phyloP scores from a whole-genome alignment of 2,329 filamentous ascomycete species.

The Dryadomyces quercus-mongolicae region DNA sequence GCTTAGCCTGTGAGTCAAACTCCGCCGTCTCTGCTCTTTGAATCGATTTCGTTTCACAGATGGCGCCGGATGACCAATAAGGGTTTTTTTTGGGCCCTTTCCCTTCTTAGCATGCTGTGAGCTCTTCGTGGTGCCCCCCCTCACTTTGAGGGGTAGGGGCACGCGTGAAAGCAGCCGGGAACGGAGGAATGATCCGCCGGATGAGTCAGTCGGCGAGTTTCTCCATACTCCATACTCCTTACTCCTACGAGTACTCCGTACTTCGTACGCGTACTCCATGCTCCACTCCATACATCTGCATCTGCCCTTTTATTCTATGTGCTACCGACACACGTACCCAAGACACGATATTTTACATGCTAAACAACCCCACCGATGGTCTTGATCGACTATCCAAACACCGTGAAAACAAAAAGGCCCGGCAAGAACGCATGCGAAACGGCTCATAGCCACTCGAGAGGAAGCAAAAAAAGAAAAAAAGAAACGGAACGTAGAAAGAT shows the following conservation, averaged over 20 bases:
- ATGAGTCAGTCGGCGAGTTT: neutral
- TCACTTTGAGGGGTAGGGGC: neutral
- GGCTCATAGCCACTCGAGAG: neutral
- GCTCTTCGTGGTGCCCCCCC: neutral
- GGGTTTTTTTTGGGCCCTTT: neutral
- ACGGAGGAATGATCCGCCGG: neutral
- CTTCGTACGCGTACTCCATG: neutral
- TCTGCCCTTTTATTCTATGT: neutral
- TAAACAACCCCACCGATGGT: neutral
- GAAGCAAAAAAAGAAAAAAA: neutral
- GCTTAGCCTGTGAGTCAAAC: neutral
- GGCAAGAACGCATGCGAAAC: too few relatives aligned
- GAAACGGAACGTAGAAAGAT: neutral
- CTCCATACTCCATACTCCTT: neutral
- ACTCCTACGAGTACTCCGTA: too few relatives aligned
- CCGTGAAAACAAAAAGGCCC: neutral
- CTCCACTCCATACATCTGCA: neutral
- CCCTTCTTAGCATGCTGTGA: neutral
- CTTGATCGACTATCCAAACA: neutral
- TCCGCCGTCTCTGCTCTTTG: neutral
- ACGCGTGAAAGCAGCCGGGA: neutral
- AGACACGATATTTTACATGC: neutral
- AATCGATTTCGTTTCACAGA: neutral
- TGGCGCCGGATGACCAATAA: neutral
- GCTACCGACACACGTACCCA: neutral